phyloP scores from a whole-genome alignment of 2,329 filamentous ascomycete species.

The Fonsecaea monophora region DNA sequence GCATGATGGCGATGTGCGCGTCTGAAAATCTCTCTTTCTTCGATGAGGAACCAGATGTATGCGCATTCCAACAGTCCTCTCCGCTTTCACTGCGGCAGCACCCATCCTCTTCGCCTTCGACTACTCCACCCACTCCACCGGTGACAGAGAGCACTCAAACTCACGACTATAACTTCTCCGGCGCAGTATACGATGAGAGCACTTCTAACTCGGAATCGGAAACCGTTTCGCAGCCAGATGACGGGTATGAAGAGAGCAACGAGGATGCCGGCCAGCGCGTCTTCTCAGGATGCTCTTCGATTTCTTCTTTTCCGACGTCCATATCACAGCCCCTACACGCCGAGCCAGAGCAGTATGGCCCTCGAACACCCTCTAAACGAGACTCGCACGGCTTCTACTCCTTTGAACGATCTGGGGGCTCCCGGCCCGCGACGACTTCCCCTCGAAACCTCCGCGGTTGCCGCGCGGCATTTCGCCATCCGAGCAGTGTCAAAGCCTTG shows the following conservation, averaged over 20 bases:
- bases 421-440: constrained; percentile 4
- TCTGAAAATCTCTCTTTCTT: not conserved
- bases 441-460: constrained; percentile 38
- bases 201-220: constrained; percentile 26
- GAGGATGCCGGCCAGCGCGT: constrained; percentile 22
- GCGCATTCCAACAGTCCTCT: constrained; percentile 35
- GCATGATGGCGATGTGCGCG: constrained; percentile 12
- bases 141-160: constrained; percentile 9
- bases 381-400: constrained; percentile 14
- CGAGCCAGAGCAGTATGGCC: constrained; percentile 25
- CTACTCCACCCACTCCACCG: constrained; percentile 26
- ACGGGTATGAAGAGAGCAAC: constrained; percentile 22
- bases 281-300: constrained; percentile 37
- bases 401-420: not conserved
- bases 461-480: constrained; percentile 51
- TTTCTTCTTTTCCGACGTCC: constrained; percentile 40
- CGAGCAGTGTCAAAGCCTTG: constrained; percentile 54
- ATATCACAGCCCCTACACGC: constrained; percentile 31
- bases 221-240: constrained; percentile 4
- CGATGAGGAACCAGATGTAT: not conserved
- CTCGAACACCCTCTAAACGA: constrained; percentile 30
- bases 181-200: constrained; percentile 28
- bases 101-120: constrained; percentile 8
- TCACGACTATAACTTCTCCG: constrained; percentile 36
- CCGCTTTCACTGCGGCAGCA: constrained; percentile 36